Conservation (phyloP, 1,284 basidiomycete species). For the Acaromyces ingoldii region DNA sequence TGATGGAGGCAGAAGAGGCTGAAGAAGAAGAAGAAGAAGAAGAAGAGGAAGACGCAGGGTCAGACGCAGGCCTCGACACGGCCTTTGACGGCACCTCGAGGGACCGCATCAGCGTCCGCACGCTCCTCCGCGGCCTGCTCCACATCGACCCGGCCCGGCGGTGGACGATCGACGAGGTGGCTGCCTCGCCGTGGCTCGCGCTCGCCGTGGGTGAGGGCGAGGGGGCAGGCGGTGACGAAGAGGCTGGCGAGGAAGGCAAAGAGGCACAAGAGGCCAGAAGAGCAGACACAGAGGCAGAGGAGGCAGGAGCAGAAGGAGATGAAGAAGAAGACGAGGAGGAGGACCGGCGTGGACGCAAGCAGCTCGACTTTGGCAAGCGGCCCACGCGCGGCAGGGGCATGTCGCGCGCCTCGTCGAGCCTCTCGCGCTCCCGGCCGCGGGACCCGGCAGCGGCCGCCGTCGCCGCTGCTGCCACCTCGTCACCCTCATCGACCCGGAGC, state of each 20-base stretch:
- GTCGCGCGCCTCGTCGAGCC: no score
- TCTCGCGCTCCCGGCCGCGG: no score
- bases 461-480: no score
- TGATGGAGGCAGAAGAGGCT: constrained; percentile 2
- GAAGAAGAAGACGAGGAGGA: neutral
- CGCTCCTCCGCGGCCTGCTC: constrained; percentile 30
- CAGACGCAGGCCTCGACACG: constrained; percentile 22
- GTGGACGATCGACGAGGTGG: constrained; percentile 34
- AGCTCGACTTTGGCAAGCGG: no score
- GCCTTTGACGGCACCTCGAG: constrained; percentile 31
- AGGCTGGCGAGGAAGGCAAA: neutral
- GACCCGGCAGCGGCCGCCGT: no score
- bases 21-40: constrained; percentile 34
- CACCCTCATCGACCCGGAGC: no score
- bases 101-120: constrained; percentile 33
- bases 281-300: neutral
- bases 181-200: constrained; percentile 20
- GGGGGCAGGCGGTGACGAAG: neutral
- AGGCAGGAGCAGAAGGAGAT: neutral
- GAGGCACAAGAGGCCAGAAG: neutral
- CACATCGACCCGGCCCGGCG: constrained; percentile 34
- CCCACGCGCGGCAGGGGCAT: no score
- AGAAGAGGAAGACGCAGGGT: constrained; percentile 26
- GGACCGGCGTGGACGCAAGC: no score
- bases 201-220: neutral